Conservation (phyloP, 225 moss, liverwort and hornwort species). For the Rhytidiadelphus loreus region DNA sequence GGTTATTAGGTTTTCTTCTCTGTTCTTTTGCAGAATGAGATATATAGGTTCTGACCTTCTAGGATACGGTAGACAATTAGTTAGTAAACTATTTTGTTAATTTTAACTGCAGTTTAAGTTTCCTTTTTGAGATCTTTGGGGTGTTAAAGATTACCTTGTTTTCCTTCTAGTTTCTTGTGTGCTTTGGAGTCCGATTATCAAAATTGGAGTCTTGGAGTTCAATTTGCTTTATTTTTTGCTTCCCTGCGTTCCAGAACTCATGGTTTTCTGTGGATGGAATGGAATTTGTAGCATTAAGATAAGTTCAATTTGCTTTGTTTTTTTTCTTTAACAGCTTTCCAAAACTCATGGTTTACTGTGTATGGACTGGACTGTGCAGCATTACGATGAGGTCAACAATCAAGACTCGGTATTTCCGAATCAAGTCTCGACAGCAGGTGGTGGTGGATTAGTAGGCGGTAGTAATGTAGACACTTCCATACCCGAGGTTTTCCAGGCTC, state of each 20-base stretch:
- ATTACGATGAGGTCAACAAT: constrained; percentile 77
- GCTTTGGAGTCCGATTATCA: background rate
- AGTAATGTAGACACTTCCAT: constrained; percentile 63
- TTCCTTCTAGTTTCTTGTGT: background rate
- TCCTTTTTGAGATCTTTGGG: background rate
- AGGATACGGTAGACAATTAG: background rate
- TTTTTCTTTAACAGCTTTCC: background rate
- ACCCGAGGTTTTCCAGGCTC: constrained; percentile 84
- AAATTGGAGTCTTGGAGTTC: background rate
- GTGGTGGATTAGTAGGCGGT: constrained; percentile 51
- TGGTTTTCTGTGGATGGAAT: background rate
- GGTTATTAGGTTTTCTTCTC: background rate
- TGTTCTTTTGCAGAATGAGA: background rate
- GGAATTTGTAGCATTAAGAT: background rate
- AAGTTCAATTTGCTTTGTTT: background rate
- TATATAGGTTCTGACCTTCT: background rate
- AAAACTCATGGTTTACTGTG: background rate
- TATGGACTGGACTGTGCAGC: background rate
- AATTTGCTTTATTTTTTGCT: no score
- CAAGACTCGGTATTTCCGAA: constrained; percentile 51
- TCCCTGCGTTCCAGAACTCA: background rate
- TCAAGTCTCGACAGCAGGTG: constrained; percentile 33
- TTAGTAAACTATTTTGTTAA: background rate
- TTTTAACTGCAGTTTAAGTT: no score
- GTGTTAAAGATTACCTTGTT: no score